Evolutionary conservation across 2,329 filamentous ascomycete species (phyloP).

Genomic region (Claviceps maximensis): DNA sequence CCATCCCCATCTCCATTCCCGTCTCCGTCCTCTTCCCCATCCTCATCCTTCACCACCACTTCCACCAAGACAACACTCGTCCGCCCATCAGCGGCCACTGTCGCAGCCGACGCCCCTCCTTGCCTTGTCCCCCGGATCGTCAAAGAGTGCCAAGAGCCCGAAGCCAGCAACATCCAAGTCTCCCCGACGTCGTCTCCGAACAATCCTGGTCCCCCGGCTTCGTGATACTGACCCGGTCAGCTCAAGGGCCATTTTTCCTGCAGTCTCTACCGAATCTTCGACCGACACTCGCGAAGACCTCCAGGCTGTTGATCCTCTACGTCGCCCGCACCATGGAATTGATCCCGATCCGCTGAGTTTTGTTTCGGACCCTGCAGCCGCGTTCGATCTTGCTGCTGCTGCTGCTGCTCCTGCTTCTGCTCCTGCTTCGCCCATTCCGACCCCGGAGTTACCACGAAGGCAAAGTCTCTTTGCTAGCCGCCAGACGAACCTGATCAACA

Average conservation of each 20-base stretch:
- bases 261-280: constrained; percentile 7
- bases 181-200: background rate
- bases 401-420: constrained; percentile 6
- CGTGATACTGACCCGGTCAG: background rate
- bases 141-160: background rate
- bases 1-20: background rate
- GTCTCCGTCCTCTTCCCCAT: background rate
- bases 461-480: constrained; percentile 26
- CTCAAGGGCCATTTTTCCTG: constrained; percentile 1
- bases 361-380: constrained; percentile 14
- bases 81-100: background rate
- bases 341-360: constrained; percentile 15
- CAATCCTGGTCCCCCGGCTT: background rate
- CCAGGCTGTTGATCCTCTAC: constrained; percentile 4
- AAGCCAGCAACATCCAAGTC: background rate
- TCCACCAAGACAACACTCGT: background rate
- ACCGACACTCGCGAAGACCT: constrained; percentile 10
- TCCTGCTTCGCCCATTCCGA: constrained; percentile 11
- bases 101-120: constrained; percentile 2
- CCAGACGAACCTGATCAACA: constrained; percentile 20
- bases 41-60: constrained; percentile 5
- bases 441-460: constrained; percentile 11
- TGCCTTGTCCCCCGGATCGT: background rate
- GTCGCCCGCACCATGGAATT: constrained; percentile 9
- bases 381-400: constrained; percentile 7